These are phyloP conservation scores for Ceratobasidium sp. DNA, from an alignment of 1,284 basidiomycete genomes.

Conservation along the genomic window DNA sequence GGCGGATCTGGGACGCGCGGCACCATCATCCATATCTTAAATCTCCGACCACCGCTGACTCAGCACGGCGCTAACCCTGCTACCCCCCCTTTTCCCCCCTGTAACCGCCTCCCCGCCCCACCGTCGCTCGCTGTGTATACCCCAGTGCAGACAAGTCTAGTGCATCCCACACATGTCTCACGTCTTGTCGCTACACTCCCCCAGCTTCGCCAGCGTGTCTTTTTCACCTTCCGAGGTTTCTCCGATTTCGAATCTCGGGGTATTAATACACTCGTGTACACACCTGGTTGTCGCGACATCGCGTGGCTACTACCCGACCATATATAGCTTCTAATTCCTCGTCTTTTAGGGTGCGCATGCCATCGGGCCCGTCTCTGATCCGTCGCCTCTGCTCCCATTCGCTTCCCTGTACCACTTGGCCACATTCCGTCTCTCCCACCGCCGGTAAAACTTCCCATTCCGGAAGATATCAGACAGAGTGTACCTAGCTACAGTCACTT, in stretches of 20 bases:
- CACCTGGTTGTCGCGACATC: too few relatives aligned
- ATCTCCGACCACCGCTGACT: conserved; percentile 36
- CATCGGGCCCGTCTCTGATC: background rate
- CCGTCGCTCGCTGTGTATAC: background rate
- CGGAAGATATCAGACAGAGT: background rate
- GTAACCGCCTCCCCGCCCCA: background rate
- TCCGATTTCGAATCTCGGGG: conserved; percentile 32
- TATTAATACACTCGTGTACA: conserved; percentile 17
- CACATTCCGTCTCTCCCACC: background rate
- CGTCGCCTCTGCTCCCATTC: background rate
- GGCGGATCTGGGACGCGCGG: conserved; percentile 40
- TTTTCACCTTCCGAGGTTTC: conserved; percentile 6
- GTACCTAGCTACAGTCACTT: background rate
- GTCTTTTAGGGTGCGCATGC: background rate
- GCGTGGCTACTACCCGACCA: too few relatives aligned
- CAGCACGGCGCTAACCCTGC: conserved; percentile 18
- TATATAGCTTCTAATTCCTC: too few relatives aligned
- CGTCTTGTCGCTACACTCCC: conserved; percentile 5
- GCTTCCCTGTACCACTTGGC: background rate
- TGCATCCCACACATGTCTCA: conserved; percentile 9
- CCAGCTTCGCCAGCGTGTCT: conserved; percentile 15
- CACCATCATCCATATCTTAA: conserved; percentile 34
- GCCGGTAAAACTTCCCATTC: background rate
- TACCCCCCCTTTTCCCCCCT: background rate
- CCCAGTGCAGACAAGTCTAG: background rate